Base-by-base conservation (phyloP, 257 asterid genomes). In the Misopates orontium region DNA sequence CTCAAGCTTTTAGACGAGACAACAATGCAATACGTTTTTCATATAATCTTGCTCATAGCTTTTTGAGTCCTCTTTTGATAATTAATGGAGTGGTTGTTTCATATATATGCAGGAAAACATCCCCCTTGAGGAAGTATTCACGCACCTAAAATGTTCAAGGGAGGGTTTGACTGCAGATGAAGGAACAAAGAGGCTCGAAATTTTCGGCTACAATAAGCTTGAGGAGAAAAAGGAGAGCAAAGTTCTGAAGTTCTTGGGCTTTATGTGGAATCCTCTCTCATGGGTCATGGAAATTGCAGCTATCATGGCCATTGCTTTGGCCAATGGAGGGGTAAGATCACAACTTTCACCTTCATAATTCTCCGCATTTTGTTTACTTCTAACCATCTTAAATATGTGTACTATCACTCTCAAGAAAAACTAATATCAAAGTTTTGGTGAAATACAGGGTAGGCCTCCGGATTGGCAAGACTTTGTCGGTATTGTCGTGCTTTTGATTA, bases 261-360 rank as follows among this genome's bases (percentile, higher is more conserved):
- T 91, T 55, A 91, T 91, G 98, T 91, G 98, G 98, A 91, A 89
- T 77, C 98, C 96, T 71, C 95, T 91, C 15, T 91, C 98, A 50
- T 91, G 98, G 98, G 98, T 91, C 68, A 91, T 91, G 98, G 98
- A 91, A 39, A 41, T 14, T 68, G 98, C 98, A 28, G 96, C 98
- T 19, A 68, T 91, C 15, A 91, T 91, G 98, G 95, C 96, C 69
- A 89, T 91, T 68, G 86, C 42, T 61, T 75, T 91, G 80, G 85
- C 90, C 31, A 82, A 81, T 56, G 89, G 89, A 79, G 89, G 89
- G 79, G 89, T 83, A 62, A 17, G 17, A 4, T 48, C 13, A 52
- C 1, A 31, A 10, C 56, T 11, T 31, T 1, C 10, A 0, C 25
- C 32, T 7, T 28, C 36, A 28, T n/a, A n/a, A n/a, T n/a, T n/a